phyloP scores from a whole-genome alignment of 2,329 filamentous ascomycete genomes.

The Reticulascus tulasneorum region DNA sequence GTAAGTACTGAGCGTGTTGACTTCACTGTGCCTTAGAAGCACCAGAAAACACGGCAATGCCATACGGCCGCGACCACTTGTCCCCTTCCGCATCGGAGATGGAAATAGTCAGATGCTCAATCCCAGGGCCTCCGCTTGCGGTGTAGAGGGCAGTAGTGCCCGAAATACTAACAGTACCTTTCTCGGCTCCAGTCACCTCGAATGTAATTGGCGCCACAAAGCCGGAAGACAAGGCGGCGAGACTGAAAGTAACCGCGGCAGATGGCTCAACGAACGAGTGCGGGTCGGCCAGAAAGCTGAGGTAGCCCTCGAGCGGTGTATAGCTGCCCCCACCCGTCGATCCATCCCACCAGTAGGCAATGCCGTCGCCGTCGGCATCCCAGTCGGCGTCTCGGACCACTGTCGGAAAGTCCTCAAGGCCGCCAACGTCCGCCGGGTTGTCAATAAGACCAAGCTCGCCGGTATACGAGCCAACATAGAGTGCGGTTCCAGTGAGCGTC shows the following conservation, averaged over 20 bases:
- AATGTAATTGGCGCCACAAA: slow-evolving; percentile 17
- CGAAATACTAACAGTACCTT: slow-evolving; percentile 13
- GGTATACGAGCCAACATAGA: slow-evolving; percentile 24
- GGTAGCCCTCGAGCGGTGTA: slow-evolving; percentile 26
- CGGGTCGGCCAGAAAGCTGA: slow-evolving; percentile 31
- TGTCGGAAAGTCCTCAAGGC: slow-evolving; percentile 26
- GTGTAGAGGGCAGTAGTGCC: slow-evolving; percentile 11
- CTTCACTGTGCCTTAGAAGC: too few relatives aligned
- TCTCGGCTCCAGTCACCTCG: slow-evolving; percentile 6
- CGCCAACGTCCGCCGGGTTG: slow-evolving; percentile 25
- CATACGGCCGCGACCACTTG: slow-evolving; percentile 15
- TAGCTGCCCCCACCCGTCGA: slow-evolving; percentile 26
- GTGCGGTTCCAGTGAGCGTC: slow-evolving; percentile 22
- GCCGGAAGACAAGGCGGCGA: slow-evolving; percentile 19
- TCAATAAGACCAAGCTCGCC: slow-evolving; percentile 28
- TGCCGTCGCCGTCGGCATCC: slow-evolving; percentile 28
- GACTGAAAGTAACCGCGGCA: slow-evolving; percentile 19
- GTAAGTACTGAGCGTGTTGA: too few relatives aligned
- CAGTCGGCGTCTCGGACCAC: slow-evolving; percentile 19
- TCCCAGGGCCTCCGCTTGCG: slow-evolving; percentile 11
- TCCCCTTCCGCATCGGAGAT: slow-evolving; percentile 17
- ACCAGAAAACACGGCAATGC: slow-evolving; percentile 14
- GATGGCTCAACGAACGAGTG: slow-evolving; percentile 25
- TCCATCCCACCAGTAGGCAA: slow-evolving; percentile 31
- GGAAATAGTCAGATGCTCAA: slow-evolving; percentile 13